Base-by-base conservation (phyloP, 305 asterid species). In the Vinca major region DNA sequence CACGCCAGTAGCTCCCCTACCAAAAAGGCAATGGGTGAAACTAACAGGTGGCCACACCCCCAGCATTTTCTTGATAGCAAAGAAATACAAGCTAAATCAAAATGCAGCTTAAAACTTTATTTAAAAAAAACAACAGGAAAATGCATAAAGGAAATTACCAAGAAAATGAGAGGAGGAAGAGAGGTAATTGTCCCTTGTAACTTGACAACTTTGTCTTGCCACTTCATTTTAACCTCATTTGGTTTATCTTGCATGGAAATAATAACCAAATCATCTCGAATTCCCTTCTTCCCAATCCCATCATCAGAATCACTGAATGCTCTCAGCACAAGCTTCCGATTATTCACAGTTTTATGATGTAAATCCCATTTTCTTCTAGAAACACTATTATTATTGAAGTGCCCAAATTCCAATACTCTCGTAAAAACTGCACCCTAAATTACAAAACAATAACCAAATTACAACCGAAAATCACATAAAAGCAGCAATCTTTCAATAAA, bases 141-240 rank as follows among this genome's bases (percentile, higher is more conserved):
- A 14, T 14, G 21, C 12, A 37, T 33, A 58, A 58, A 36, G 19
- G 33, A 58, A 62, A 67, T 84, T 81, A 91, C 98, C 82, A 86
- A 70, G 79, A 71, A 77, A 66, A 73, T 69, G 66, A 79, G 45
- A 48, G 86, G 78, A 61, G 98, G 91, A 36, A 78, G 74, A 66
- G 86, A 80, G 71, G 79, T 75, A 62, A 85, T 39, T 55, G 91
- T 76, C 43, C 80, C 89, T 50, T 78, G 88, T 62, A 88, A 81
- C 73, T 77, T 85, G 73, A 79, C 70, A 62, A 83, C 72, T 2
- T 74, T 65, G 73, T 76, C 79, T 54, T 63, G 79, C 47, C 68
- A 71, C 53, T 76, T 74, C 76, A 64, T 75, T 14, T 40, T 4
- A 73, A 74, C 66, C 52, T 50, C 45, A 50, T 76, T 14, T 74